These are phyloP conservation scores for Circinella umbellata DNA, from an alignment of 371 early-diverging fungal genomes.

Conservation along the genomic window DNA sequence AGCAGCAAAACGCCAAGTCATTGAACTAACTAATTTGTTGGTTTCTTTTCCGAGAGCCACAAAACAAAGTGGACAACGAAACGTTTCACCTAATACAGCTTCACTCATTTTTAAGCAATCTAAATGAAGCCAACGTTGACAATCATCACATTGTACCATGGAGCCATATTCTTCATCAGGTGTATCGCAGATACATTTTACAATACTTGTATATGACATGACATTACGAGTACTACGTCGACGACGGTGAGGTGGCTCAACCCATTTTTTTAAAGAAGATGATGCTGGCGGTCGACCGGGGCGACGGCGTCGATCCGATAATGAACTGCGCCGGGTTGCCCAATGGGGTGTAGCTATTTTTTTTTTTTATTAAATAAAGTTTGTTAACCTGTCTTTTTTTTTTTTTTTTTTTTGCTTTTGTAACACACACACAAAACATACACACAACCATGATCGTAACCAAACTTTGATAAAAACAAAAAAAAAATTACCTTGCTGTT, in stretches of 20 bases:
- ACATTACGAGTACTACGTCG: not conserved
- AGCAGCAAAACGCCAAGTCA: slow-evolving; percentile 48
- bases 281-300: slow-evolving; percentile 11
- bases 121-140: slow-evolving; percentile 58
- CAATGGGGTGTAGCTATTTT: not conserved
- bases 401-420: not conserved
- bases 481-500: no score
- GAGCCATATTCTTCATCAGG: slow-evolving; percentile 53
- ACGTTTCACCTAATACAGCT: slow-evolving; percentile 48
- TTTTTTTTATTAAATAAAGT: slow-evolving; percentile 8
- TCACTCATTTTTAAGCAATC: slow-evolving; percentile 56
- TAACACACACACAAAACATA: no score
- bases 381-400: not conserved
- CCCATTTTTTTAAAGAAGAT: not conserved
- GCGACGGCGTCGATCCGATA: slow-evolving; percentile 20
- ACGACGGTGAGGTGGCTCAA: not conserved
- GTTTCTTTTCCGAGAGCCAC: slow-evolving; percentile 14
- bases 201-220: slow-evolving; percentile 14
- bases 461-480: no score
- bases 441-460: no score
- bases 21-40: slow-evolving; percentile 21
- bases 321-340: slow-evolving; percentile 16
- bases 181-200: slow-evolving; percentile 57
- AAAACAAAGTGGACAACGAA: slow-evolving; percentile 56
- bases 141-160: slow-evolving; percentile 67